Evolutionary conservation across 1,284 basidiomycete species (phyloP).

Genomic region (Ceratobasidium sp.): DNA sequence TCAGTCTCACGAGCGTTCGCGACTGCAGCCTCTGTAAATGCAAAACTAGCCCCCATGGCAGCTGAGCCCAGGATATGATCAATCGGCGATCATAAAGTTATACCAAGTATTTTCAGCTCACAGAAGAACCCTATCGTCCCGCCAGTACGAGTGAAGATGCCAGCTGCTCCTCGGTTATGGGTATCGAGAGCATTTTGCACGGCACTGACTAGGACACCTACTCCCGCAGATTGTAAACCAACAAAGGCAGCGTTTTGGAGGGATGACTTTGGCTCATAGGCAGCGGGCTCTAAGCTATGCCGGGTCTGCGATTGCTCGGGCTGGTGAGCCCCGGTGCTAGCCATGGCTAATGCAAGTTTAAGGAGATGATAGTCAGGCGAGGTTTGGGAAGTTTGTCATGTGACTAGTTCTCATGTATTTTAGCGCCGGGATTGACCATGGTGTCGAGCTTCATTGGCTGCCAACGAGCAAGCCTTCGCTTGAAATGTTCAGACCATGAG

Average conservation of each 20-base stretch:
- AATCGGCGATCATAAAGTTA: slow-evolving; percentile 3
- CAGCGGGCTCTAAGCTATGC: slow-evolving; percentile 7
- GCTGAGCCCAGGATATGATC: slow-evolving; percentile 59
- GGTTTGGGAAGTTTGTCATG: slow-evolving; percentile 22
- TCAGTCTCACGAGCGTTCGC: slow-evolving; percentile 85
- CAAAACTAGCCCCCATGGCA: slow-evolving; percentile 91
- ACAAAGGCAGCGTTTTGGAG: slow-evolving; percentile 68
- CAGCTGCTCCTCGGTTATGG: slow-evolving; percentile 87
- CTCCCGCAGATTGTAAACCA: slow-evolving; percentile 74
- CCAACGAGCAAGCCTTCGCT: background rate
- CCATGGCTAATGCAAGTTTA: slow-evolving; percentile 9
- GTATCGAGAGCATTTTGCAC: slow-evolving; percentile 85
- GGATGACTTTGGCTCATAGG: slow-evolving; percentile 68
- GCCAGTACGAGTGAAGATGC: slow-evolving; percentile 82
- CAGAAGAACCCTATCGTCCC: slow-evolving; percentile 85
- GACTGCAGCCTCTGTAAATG: slow-evolving; percentile 80
- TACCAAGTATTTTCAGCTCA: slow-evolving; percentile 54
- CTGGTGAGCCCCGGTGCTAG: slow-evolving; percentile 5
- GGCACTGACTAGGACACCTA: slow-evolving; percentile 81
- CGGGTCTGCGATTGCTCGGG: background rate
- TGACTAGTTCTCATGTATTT: slow-evolving; percentile 6
- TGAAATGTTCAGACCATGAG: background rate
- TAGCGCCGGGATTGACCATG: slow-evolving; percentile 10
- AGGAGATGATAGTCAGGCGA: slow-evolving; percentile 11
- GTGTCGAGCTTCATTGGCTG: background rate